Percentiles rank a stretch among this genome's conserved stretches.
These are phyloP conservation scores for Pelargonium myrrhifolium DNA, from an alignment of 441 rosid genomes.

Conservation along the genomic window DNA sequence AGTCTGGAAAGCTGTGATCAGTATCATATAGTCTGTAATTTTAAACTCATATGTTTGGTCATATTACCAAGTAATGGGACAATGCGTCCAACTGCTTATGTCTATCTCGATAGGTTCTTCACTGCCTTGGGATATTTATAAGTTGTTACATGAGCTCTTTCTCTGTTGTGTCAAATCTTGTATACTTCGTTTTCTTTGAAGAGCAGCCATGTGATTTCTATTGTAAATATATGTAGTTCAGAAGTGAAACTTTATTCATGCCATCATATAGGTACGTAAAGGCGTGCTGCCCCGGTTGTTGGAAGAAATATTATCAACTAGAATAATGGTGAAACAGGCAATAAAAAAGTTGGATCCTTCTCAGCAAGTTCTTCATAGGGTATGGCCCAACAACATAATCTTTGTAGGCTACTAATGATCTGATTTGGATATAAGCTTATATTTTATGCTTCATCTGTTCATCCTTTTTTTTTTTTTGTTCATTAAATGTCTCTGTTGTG, in stretches of 20 bases:
- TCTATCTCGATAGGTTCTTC: not conserved
- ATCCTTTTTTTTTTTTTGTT: not conserved
- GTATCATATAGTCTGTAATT: not conserved
- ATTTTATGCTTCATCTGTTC: not conserved
- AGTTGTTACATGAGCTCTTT: not conserved
- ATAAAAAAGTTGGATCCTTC: slow-evolving; percentile 82
- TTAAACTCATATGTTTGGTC: not conserved
- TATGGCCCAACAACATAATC: slow-evolving; percentile 27
- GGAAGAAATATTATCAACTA: slow-evolving; percentile 91
- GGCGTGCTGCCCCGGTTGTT: slow-evolving; percentile 82
- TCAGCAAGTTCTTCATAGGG: slow-evolving; percentile 79
- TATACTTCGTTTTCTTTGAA: not conserved
- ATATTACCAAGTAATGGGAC: not conserved
- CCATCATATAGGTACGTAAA: slow-evolving; percentile 52
- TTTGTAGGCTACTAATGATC: slow-evolving; percentile 5
- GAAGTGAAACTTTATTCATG: slow-evolving; percentile 8
- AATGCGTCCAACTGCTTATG: not conserved
- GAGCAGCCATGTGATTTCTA: not conserved
- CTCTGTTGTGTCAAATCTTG: not conserved
- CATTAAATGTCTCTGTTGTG: not conserved
- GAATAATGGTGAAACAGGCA: slow-evolving; percentile 92
- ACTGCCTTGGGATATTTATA: not conserved
- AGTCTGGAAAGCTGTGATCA: not conserved
- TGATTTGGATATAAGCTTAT: not conserved
- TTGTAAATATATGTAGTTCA: slow-evolving; percentile 4